These are phyloP conservation scores for Infundibulicybe gibba DNA, from an alignment of 768 basidiomycete species.

Conservation along the genomic window DNA sequence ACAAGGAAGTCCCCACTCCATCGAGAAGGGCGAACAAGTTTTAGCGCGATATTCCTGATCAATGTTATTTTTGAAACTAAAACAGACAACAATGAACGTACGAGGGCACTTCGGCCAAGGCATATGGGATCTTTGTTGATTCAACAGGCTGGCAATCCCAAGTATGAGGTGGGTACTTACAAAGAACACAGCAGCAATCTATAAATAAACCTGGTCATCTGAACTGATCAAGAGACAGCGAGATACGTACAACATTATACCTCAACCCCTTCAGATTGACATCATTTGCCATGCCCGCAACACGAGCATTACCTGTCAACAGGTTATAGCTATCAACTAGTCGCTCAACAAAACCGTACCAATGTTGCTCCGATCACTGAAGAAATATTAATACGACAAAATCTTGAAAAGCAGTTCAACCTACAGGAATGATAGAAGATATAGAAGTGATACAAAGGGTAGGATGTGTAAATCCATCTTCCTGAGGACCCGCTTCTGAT, in stretches of 20 bases:
- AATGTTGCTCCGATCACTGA: constrained; percentile 31
- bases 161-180: constrained; percentile 10
- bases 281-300: constrained; percentile 29
- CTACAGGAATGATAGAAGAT: constrained; percentile 44
- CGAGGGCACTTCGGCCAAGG: constrained; percentile 31
- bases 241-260: constrained; percentile 27
- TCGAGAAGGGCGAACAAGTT: constrained; percentile 24
- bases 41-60: constrained; percentile 26
- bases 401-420: constrained; percentile 10
- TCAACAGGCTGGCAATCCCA: neutral
- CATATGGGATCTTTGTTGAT: constrained; percentile 23
- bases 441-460: constrained; percentile 40
- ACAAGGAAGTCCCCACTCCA: constrained; percentile 21
- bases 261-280: constrained; percentile 23
- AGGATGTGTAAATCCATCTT: constrained; percentile 43
- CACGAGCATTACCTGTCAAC: constrained; percentile 22
- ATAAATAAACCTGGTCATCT: neutral
- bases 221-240: neutral
- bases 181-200: constrained; percentile 33
- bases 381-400: neutral
- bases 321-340: neutral
- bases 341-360: constrained; percentile 12
- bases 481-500: constrained; percentile 25
- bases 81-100: constrained; percentile 7
- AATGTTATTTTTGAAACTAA: neutral